These are phyloP conservation scores for Sugiyamaella smithiae DNA, from an alignment of 805 yeast species.

Conservation along the genomic window DNA sequence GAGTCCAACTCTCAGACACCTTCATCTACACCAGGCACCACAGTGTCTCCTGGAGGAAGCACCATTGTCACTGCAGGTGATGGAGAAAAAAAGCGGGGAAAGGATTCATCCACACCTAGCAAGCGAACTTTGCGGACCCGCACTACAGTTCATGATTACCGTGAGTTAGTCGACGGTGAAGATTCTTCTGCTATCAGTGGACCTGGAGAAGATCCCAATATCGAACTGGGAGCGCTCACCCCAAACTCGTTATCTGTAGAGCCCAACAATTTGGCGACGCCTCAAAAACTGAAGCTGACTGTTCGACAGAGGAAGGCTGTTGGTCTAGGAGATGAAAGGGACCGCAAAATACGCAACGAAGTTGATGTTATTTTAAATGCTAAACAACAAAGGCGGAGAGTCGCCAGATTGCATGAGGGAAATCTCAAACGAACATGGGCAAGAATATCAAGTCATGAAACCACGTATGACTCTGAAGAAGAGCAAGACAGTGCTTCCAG, in stretches of 20 bases:
- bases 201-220: background rate
- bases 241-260: background rate
- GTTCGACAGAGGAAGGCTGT: background rate
- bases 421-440: constrained; percentile 31
- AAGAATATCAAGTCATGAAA: constrained; percentile 31
- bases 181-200: background rate
- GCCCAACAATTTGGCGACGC: background rate
- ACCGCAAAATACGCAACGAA: constrained; percentile 20
- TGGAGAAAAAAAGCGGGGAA: background rate
- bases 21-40: background rate
- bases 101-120: background rate
- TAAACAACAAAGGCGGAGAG: constrained; percentile 24
- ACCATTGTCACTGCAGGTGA: background rate
- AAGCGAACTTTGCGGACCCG: constrained; percentile 4
- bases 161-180: constrained; percentile 12
- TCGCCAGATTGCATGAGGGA: constrained; percentile 26
- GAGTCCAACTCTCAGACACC: constrained; percentile 8
- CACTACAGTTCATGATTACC: background rate
- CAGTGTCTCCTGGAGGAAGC: background rate
- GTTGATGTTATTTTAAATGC: constrained; percentile 24
- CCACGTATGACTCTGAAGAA: constrained; percentile 31
- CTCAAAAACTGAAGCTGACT: constrained; percentile 14
- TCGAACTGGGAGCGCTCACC: background rate
- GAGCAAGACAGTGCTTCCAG: background rate
- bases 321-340: constrained; percentile 13